Conservation (phyloP, 2,329 filamentous ascomycete genomes). For the Fusarium decemcellulare region DNA sequence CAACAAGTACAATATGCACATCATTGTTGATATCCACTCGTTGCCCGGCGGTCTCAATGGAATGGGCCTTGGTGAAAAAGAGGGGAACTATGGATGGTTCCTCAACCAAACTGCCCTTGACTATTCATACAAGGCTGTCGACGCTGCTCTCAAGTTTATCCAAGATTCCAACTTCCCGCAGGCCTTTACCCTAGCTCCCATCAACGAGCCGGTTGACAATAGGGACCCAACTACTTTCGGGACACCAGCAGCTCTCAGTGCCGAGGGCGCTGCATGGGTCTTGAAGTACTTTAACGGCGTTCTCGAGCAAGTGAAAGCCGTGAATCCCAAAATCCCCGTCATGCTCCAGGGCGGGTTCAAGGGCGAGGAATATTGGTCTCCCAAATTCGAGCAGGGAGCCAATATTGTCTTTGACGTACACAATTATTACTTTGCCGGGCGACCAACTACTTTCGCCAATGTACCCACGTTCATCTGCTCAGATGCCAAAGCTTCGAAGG, state of each 20-base stretch:
- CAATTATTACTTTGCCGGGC: slow-evolving; percentile 22
- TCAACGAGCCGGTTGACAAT: slow-evolving; percentile 22
- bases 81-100: slow-evolving; percentile 18
- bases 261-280: slow-evolving; percentile 16
- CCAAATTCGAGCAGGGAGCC: not conserved
- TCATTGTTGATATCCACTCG: slow-evolving; percentile 26
- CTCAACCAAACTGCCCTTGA: slow-evolving; percentile 4
- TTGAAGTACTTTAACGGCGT: slow-evolving; percentile 19
- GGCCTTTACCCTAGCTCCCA: slow-evolving; percentile 7
- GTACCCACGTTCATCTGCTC: slow-evolving; percentile 3
- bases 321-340: slow-evolving; percentile 14
- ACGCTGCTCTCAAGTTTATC: slow-evolving; percentile 19
- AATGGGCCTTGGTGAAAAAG: slow-evolving; percentile 12
- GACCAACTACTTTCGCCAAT: not conserved
- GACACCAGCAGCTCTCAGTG: slow-evolving; percentile 6
- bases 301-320: slow-evolving; percentile 7
- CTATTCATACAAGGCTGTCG: slow-evolving; percentile 18
- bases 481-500: slow-evolving; percentile 1
- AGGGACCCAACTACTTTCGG: slow-evolving; percentile 7
- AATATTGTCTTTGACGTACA: slow-evolving; percentile 24
- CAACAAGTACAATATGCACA: slow-evolving; percentile 20
- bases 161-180: not conserved
- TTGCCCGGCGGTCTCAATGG: slow-evolving; percentile 21
- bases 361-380: slow-evolving; percentile 15
- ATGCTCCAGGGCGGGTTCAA: slow-evolving; percentile 25